Base-by-base conservation (phyloP, 2,329 filamentous ascomycete genomes). In the Zymoseptoria brevis region DNA sequence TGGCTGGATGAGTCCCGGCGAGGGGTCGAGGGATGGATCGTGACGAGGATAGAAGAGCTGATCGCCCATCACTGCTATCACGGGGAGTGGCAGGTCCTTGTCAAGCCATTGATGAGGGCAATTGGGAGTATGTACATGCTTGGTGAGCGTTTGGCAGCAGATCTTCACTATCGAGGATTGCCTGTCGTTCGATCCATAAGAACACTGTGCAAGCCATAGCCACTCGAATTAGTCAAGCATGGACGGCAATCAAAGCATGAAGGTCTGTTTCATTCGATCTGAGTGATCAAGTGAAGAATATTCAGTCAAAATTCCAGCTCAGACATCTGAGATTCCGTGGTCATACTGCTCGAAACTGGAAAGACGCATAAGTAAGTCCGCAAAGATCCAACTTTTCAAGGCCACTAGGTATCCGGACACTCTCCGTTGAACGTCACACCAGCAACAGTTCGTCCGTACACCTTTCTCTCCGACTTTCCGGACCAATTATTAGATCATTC, bases 1-100 rank as follows among this genome's bases (percentile, higher is more conserved):
- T 48, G 51, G 19, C 13, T 69, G 5, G 49, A 63, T 19, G 64
- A 68, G 11, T 54, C 55, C 19, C 58, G 67, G 58, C 66, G 66
- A 29, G 66, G 56, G 49, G 56, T 63, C 19, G 67, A 67, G 68
- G 65, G 66, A 22, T 69, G 68, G 68, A 65, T 55, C 2, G 59
- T 71, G 26, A 69, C 68, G 5, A 60, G 66, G 21, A 57, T 66
- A 9, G 68, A 69, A 55, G 68, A 71, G 62, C 59, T 63, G 51
- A 62, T 45, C 3, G 3, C 60, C 13, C 57, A 61, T 11, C 58
- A 62, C 4, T 67, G 61, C 50, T 67, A 67, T 41, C 69, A 71
- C 54, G 52, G 60, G 24, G 60, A 64, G 30, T 60, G 64, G 11
- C 52, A 57, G 49, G 53, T 60, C 8, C 48, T 56, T 8, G 56